Evolutionary conservation across 345 rosid species (phyloP).

Genomic region (Murraya paniculata): DNA sequence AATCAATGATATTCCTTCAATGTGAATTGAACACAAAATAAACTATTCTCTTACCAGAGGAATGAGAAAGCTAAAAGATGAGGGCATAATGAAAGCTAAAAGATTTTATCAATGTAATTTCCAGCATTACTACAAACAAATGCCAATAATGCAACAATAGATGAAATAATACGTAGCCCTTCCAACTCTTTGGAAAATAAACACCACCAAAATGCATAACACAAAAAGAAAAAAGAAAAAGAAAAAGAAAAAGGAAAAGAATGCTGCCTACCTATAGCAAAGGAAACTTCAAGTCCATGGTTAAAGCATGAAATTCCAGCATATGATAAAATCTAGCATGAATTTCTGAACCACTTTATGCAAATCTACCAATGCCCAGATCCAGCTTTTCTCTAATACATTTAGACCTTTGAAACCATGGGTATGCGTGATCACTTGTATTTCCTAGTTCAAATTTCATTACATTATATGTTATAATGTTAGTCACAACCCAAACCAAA

Average conservation of each 20-base stretch:
- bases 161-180: not conserved
- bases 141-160: not conserved
- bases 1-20: not conserved
- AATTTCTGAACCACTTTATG: not conserved
- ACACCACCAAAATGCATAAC: not conserved
- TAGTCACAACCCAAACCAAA: not conserved
- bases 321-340: not conserved
- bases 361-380: not conserved
- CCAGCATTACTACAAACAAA: not conserved
- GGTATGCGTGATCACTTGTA: not conserved
- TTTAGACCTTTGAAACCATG: not conserved
- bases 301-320: not conserved
- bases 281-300: not conserved
- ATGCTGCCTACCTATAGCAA: not conserved
- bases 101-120: conserved; percentile 1
- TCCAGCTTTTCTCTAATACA: not conserved
- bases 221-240: not conserved
- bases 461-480: not conserved
- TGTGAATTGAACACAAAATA: not conserved
- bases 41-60: not conserved
- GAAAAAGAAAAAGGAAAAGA: not conserved
- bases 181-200: not conserved
- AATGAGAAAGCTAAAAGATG: not conserved
- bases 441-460: not conserved
- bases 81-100: not conserved